phyloP scores from a whole-genome alignment of 2,329 filamentous ascomycete genomes.

The Emydomyces testavorans region DNA sequence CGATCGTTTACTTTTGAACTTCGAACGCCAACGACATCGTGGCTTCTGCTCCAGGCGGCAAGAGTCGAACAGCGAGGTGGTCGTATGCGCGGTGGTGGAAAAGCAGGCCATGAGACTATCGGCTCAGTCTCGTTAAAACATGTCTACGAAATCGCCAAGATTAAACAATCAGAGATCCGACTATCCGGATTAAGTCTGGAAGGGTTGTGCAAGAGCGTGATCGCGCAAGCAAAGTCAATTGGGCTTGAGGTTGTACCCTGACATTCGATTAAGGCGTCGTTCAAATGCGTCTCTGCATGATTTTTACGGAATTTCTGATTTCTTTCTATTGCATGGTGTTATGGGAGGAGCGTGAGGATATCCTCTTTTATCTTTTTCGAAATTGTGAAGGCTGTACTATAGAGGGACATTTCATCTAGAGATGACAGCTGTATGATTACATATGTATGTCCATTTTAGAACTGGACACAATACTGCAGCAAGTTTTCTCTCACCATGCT shows the following conservation, averaged over 20 bases:
- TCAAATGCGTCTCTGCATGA: neutral
- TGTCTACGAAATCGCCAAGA: constrained; percentile 93
- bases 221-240: constrained; percentile 63
- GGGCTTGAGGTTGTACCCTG: constrained; percentile 60
- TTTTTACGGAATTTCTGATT: neutral
- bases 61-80: constrained; percentile 60
- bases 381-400: constrained; percentile 1
- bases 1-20: constrained; percentile 87
- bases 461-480: too few relatives aligned
- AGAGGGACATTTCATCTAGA: neutral
- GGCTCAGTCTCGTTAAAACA: constrained; percentile 87
- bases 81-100: constrained; percentile 61
- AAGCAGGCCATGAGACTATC: constrained; percentile 64
- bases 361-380: neutral
- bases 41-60: constrained; percentile 73
- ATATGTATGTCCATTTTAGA: too few relatives aligned
- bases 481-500: too few relatives aligned
- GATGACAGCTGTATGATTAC: neutral
- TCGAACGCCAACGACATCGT: constrained; percentile 88
- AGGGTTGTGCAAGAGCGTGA: constrained; percentile 61
- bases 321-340: constrained; percentile 12
- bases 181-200: constrained; percentile 60
- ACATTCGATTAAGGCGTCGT: neutral
- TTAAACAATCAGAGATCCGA: constrained; percentile 71
- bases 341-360: constrained; percentile 1